Evolutionary conservation across 2,329 filamentous ascomycete genomes (phyloP).

Genomic region (Pezicula neosporulosa): DNA sequence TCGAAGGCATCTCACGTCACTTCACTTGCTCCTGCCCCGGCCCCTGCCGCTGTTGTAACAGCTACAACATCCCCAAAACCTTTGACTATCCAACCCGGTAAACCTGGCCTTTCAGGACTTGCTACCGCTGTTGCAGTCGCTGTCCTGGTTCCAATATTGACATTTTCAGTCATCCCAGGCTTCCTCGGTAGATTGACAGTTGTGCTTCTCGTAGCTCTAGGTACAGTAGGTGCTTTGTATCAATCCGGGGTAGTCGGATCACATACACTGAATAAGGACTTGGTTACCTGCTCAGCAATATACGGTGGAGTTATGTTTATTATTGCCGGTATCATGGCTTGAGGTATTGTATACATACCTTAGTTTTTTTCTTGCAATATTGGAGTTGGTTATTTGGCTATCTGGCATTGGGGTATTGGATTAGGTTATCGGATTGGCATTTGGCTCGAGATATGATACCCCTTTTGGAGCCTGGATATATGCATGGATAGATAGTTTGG

Average conservation of each 20-base stretch:
- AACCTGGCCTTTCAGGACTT: conserved; percentile 19
- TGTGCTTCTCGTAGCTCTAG: conserved; percentile 47
- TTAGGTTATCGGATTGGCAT: no score
- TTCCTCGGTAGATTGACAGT: conserved; percentile 56
- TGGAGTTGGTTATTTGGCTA: neutral
- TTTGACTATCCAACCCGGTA: conserved; percentile 12
- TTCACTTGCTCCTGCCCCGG: no score
- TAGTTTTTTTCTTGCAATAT: neutral
- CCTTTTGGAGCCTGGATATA: no score
- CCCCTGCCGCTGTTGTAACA: no score
- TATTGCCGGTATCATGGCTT: conserved; percentile 21
- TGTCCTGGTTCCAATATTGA: conserved; percentile 53
- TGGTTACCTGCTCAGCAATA: conserved; percentile 19
- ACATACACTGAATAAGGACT: conserved; percentile 12
- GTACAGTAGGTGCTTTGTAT: conserved; percentile 29
- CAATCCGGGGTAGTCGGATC: conserved; percentile 14
- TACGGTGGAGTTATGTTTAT: conserved; percentile 25
- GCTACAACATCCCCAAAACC: conserved; percentile 25
- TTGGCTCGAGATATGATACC: no score
- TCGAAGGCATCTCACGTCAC: neutral
- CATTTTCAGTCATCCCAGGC: conserved; percentile 53
- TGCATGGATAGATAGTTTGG: no score
- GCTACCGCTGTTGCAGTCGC: conserved; percentile 47
- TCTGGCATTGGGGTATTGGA: neutral
- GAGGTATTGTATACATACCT: neutral